Conservation (phyloP, 345 rosid genomes). For the Excoecaria agallocha region DNA sequence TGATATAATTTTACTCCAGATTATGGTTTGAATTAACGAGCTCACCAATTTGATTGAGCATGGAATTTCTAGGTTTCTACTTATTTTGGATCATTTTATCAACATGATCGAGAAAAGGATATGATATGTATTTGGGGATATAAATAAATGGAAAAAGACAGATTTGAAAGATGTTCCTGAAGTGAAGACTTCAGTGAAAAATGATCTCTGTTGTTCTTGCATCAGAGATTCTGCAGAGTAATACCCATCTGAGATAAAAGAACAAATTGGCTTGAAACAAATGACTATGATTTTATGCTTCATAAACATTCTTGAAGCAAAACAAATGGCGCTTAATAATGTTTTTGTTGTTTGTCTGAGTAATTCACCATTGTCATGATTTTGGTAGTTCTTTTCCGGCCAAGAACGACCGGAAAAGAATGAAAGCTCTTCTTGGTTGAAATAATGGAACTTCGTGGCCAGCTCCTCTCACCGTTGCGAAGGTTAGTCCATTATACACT, state of each 20-base stretch:
- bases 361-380: conserved; percentile 18
- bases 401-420: conserved; percentile 51
- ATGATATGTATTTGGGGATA: too few relatives aligned
- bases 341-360: too few relatives aligned
- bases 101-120: background rate
- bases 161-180: too few relatives aligned
- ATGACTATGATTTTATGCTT: too few relatives aligned
- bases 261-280: too few relatives aligned
- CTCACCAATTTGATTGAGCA: too few relatives aligned
- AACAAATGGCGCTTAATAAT: too few relatives aligned
- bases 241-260: too few relatives aligned
- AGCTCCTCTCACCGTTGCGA: conserved; percentile 59
- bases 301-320: too few relatives aligned
- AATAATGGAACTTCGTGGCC: conserved; percentile 62
- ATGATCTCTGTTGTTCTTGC: too few relatives aligned
- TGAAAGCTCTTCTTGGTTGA: conserved; percentile 44
- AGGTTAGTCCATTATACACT: conserved; percentile 52
- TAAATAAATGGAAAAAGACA: background rate
- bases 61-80: background rate
- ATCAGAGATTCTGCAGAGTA: too few relatives aligned
- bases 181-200: too few relatives aligned
- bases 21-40: background rate
- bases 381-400: conserved; percentile 43
- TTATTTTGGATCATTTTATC: background rate
- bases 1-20: background rate